These are phyloP conservation scores for Fusarium sp. DNA, from an alignment of 2,329 filamentous ascomycete species.

Conservation along the genomic window DNA sequence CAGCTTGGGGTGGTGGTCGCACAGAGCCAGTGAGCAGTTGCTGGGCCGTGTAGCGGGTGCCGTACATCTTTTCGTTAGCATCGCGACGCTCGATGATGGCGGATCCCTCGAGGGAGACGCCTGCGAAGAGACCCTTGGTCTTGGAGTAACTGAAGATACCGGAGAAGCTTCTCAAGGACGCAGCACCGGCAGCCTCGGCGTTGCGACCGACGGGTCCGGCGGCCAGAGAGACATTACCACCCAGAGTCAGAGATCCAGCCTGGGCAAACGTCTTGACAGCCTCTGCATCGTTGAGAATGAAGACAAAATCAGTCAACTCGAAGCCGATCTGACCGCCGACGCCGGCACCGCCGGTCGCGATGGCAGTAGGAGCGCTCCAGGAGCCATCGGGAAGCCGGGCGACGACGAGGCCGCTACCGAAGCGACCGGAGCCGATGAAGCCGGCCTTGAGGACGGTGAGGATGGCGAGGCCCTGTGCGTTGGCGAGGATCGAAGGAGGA, in stretches of 20 bases:
- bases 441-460: constrained; percentile 88
- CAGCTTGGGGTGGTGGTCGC: constrained; percentile 79
- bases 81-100: constrained; percentile 94
- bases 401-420: constrained; percentile 83
- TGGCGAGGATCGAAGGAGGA: constrained; percentile 84
- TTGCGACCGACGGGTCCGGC: constrained; percentile 94
- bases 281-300: constrained; percentile 90
- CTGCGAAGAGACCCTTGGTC: constrained; percentile 96
- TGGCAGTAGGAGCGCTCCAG: constrained; percentile 84
- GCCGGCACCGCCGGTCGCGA: constrained; percentile 80
- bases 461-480: constrained; percentile 89
- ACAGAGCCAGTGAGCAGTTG: constrained; percentile 83
- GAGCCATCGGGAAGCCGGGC: constrained; percentile 77
- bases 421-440: constrained; percentile 82
- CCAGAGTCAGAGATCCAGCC: constrained; percentile 86
- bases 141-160: constrained; percentile 98
- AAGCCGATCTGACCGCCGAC: constrained; percentile 88
- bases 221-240: constrained; percentile 94
- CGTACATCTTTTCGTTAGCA: constrained; percentile 96
- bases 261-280: constrained; percentile 96
- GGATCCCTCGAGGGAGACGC: constrained; percentile 91
- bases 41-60: constrained; percentile 77
- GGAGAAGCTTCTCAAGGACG: constrained; percentile 85
- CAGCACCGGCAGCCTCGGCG: constrained; percentile 93
- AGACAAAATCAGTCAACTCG: constrained; percentile 93